Evolutionary conservation across 805 yeast species (phyloP).

Genomic region (Teunomyces cretensis): DNA sequence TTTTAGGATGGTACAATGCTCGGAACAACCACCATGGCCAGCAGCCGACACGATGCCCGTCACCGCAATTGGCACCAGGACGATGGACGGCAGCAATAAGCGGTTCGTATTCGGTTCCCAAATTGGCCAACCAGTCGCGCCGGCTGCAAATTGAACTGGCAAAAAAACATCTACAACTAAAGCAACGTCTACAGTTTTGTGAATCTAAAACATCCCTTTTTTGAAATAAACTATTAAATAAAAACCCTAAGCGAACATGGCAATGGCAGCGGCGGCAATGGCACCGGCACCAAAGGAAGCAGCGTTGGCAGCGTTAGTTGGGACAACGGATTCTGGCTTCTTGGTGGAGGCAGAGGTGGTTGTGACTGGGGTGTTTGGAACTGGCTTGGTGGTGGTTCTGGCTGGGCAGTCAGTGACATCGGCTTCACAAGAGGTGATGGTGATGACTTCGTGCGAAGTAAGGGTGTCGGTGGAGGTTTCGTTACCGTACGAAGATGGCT

Average conservation of each 20-base stretch:
- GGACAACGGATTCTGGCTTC: conserved; percentile 14
- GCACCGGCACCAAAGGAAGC: conserved; percentile 15
- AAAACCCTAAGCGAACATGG: conserved; percentile 10
- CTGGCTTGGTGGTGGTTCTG: conserved; percentile 15
- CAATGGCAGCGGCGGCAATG: conserved; percentile 12
- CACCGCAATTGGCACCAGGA: no score
- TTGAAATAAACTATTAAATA: no score
- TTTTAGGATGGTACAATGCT: no score
- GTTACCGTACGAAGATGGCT: conserved; percentile 7
- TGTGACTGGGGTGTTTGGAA: not conserved
- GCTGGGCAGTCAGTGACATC: conserved; percentile 25
- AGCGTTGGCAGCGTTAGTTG: conserved; percentile 20
- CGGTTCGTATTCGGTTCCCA: no score
- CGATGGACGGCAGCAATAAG: no score
- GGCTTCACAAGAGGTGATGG: conserved; percentile 27
- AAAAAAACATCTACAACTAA: no score
- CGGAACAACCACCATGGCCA: no score
- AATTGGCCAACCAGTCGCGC: no score
- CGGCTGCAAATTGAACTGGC: no score
- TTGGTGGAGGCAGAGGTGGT: conserved; percentile 21
- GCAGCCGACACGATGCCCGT: no score
- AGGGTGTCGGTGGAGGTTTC: conserved; percentile 17
- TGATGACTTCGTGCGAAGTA: conserved; percentile 24
- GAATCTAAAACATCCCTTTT: not conserved
- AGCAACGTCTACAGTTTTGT: no score